Evolutionary conservation across 345 rosid genomes (phyloP), one percentile per base, ranked within the genome.

Genomic region (Euphorbia lathyris): DNA sequence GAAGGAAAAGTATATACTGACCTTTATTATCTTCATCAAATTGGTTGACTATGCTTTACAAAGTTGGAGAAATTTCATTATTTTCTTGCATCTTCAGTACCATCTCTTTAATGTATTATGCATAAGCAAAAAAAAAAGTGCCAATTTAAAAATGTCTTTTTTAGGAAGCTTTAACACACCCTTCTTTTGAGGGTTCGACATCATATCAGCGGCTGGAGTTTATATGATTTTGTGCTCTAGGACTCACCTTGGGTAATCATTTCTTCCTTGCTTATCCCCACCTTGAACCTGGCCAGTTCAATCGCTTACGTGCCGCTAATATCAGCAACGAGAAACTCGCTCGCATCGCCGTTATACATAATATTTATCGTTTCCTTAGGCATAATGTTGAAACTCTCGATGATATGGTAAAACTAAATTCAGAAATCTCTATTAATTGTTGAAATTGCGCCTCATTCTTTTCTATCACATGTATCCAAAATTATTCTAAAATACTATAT

Each of bases 261-360:
- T 17, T 84, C 1, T 93, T 76, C 83, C 66, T 84, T 7, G 64
- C 79, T 3, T 82, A 87, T 80, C 93, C 93, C 5, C 14, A 55
- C 0, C 79, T 86, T 27, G 86, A 86, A 7, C 90, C 80, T 0
- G 90, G 92, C 0, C 73, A 73, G 52, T 71, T 93, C 32, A 78
- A 97, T 40, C 72, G 53, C 9, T 50, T 93, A 32, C 85, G 96
- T 32, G 77, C 96, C 26, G 90, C 89, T 48, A 90, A 87, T 59
- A 76, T 84, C 17, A 86, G 93, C 45, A 93, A 86, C 7, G 98
- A 93, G 86, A 93, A 90, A 63, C 85, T 93, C 52, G 93, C 98
- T 11, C 96, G 96, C 40, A 87, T 87, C 36, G 85, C 97, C 34
- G 63, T 90, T 65, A 80, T 56, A 14, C 89, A 80, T 22, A 74